phyloP scores from a whole-genome alignment of 257 asterid genomes.

The Sherardia arvensis region DNA sequence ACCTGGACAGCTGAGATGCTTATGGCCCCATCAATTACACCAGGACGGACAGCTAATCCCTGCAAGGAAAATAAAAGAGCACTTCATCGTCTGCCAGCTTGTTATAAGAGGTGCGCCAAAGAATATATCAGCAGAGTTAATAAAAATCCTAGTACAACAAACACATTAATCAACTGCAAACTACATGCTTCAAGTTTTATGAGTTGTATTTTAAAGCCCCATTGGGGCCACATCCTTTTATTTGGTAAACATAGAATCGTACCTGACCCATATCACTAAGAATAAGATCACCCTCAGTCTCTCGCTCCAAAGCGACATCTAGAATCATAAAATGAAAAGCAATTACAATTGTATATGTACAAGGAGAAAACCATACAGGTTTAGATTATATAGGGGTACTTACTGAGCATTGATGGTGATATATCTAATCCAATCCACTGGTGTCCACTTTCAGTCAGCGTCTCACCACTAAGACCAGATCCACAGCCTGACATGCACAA shows the following conservation, averaged over 20 bases:
- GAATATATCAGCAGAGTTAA: neutral
- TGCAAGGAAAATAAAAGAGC: constrained; percentile 20
- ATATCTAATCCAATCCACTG: constrained; percentile 95
- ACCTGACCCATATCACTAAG: constrained; percentile 98
- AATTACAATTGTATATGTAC: constrained; percentile 1
- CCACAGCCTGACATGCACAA: constrained; percentile 66
- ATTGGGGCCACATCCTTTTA: neutral
- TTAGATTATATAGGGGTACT: neutral
- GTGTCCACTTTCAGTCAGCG: constrained; percentile 78
- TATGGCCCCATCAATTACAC: constrained; percentile 94
- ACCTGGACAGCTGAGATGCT: constrained; percentile 99
- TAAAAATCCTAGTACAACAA: neutral
- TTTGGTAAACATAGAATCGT: neutral
- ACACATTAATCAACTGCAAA: neutral
- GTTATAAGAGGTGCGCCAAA: neutral
- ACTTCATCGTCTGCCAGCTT: constrained; percentile 1
- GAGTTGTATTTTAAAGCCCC: neutral
- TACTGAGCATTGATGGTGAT: constrained; percentile 84
- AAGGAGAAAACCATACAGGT: constrained; percentile 5
- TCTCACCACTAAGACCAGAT: constrained; percentile 95
- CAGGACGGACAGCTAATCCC: constrained; percentile 88
- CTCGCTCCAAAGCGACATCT: constrained; percentile 89
- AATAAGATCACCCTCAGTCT: constrained; percentile 83
- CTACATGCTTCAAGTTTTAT: neutral
- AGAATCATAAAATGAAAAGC: constrained; percentile 11